Base-by-base conservation (phyloP, 2,329 filamentous ascomycete species). In the Tolypocladium cylindrosporum region DNA sequence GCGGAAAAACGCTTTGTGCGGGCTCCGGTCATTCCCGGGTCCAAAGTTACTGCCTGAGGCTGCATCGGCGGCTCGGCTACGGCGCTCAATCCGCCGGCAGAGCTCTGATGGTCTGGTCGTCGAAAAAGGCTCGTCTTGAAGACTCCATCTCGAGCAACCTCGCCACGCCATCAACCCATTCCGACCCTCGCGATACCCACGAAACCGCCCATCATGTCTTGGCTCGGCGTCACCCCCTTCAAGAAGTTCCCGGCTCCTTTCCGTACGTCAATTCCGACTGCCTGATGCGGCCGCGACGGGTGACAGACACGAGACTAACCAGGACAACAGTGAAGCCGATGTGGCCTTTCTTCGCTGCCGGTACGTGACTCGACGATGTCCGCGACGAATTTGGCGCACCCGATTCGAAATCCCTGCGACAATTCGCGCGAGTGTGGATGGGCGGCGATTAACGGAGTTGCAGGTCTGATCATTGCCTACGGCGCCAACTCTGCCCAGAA, bases 261-360 rank as follows among this genome's bases (percentile, higher is more conserved):
- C 75, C 79, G 89, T 93, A 84, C 71, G 89, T 86, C 71, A 74
- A 78, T 76, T 68, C 61, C 63, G 57, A 57, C 59, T 52, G 51
- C 61, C 58, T 53, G 40, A 27, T 55, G 53, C 50, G 58, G 57
- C 48, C 59, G 48, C 31, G 59, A 61, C 58, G 59, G 58, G 59
- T 57, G 55, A 57, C 62, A 50, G 53, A 63, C 59, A 61, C 69
- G 48, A 60, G 62, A 68, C 69, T 70, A 61, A 69, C 62, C 58
- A 51, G 39, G 42, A 54, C 51, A 71, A 74, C 72, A 97, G 93
- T 90, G 79, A 84, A 85, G 82, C 91, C 93, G 69, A 87, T 95
- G 87, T 86, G 85, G 75, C 93, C 93, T 68, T 97, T 97, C 85
- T 94, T 92, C 82, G 82, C 83, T 76, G 93, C 93, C 74, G 91